Evolutionary conservation across 2,329 filamentous ascomycete genomes (phyloP).

Genomic region (Fusarium sambucinum): DNA sequence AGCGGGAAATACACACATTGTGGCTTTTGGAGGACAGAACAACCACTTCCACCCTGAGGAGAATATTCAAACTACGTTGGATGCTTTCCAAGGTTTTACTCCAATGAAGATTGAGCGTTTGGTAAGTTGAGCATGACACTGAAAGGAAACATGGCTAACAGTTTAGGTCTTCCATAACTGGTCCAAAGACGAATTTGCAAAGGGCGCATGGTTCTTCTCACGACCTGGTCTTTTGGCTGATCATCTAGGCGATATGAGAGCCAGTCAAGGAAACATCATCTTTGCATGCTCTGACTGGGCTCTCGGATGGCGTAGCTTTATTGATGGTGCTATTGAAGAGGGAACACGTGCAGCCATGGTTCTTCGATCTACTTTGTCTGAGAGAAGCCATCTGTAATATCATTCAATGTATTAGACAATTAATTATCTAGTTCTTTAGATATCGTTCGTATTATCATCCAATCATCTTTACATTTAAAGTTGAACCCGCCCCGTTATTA

Average conservation of each 20-base stretch:
- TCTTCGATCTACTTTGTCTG: constrained; percentile 13
- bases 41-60: constrained; percentile 61
- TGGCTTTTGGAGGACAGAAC: constrained; percentile 58
- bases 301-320: constrained; percentile 62
- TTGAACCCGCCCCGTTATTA: neutral
- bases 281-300: constrained; percentile 65
- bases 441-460: neutral
- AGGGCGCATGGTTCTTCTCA: constrained; percentile 59
- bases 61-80: constrained; percentile 51
- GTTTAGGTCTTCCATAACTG: constrained; percentile 62
- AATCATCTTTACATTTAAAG: neutral
- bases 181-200: constrained; percentile 60
- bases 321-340: constrained; percentile 63
- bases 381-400: constrained; percentile 10
- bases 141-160: neutral
- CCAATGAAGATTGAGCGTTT: constrained; percentile 49
- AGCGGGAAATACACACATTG: constrained; percentile 61
- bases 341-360: constrained; percentile 51
- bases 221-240: constrained; percentile 53
- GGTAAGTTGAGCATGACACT: constrained; percentile 17
- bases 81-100: constrained; percentile 52
- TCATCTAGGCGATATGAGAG: constrained; percentile 57
- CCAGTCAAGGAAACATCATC: constrained; percentile 57
- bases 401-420: too few relatives aligned
- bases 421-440: too few relatives aligned